phyloP scores from a whole-genome alignment of 257 asterid genomes.

The Avicennia marina region DNA sequence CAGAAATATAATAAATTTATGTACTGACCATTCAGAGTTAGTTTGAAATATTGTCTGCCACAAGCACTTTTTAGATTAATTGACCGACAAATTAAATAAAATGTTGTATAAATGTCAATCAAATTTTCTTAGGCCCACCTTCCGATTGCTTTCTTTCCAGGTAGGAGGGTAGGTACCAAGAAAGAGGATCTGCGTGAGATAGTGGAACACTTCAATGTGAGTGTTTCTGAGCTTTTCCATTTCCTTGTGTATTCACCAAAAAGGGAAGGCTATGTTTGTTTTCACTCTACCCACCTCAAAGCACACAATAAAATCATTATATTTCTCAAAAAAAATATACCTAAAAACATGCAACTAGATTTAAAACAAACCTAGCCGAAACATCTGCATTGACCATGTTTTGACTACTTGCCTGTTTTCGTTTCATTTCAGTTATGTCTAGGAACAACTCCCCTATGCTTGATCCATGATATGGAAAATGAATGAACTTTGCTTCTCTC shows the following conservation, averaged over 20 bases:
- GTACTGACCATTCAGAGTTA: background rate
- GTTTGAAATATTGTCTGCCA: background rate
- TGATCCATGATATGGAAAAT: background rate
- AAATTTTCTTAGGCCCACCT: conserved; percentile 6
- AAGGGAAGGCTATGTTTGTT: background rate
- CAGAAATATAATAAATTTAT: background rate
- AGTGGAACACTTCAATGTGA: conserved; percentile 86
- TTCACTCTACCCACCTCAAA: no score
- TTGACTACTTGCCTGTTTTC: background rate
- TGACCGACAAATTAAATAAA: background rate
- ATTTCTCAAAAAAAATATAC: no score
- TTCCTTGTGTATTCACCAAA: conserved; percentile 1
- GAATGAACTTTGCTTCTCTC: background rate
- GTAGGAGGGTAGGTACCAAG: conserved; percentile 65
- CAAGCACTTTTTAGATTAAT: background rate
- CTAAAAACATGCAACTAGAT: no score
- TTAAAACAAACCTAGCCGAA: no score
- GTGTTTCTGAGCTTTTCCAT: conserved; percentile 24
- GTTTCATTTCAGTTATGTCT: background rate
- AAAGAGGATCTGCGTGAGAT: conserved; percentile 80
- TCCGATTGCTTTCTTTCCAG: conserved; percentile 33
- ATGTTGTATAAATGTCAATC: no score
- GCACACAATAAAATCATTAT: no score
- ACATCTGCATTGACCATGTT: background rate
- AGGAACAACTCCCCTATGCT: background rate